These are phyloP conservation scores for Erodium maritimum DNA, from an alignment of 345 rosid genomes.

Conservation along the genomic window DNA sequence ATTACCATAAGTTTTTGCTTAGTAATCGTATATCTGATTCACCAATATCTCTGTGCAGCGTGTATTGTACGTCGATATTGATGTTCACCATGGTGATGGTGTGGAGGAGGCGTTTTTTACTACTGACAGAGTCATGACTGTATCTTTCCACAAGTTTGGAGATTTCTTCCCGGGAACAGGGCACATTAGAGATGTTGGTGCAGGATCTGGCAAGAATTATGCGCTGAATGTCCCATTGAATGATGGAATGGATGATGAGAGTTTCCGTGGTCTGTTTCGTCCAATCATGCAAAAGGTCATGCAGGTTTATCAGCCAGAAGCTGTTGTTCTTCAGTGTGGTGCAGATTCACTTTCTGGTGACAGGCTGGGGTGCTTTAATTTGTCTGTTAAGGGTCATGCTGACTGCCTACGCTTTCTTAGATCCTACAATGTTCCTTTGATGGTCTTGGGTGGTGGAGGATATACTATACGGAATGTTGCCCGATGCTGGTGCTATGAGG, in stretches of 20 bases:
- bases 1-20: neutral
- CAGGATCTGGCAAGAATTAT: conserved; percentile 58
- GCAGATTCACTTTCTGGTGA: conserved; percentile 98
- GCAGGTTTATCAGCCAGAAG: conserved; percentile 97
- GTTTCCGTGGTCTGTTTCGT: conserved; percentile 68
- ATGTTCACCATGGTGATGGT: conserved; percentile 98
- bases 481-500: conserved; percentile 99
- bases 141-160: conserved; percentile 93
- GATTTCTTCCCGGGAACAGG: conserved; percentile 98
- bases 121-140: conserved; percentile 99
- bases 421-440: conserved; percentile 82
- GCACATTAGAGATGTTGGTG: conserved; percentile 71
- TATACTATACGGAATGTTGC: conserved; percentile 96
- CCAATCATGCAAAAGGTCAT: conserved; percentile 83
- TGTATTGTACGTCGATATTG: conserved; percentile 84
- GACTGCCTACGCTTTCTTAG: conserved; percentile 87
- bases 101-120: conserved; percentile 98
- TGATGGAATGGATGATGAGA: conserved; percentile 82
- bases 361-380: conserved; percentile 87
- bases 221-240: conserved; percentile 91
- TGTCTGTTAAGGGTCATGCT: conserved; percentile 97
- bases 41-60: conserved; percentile 44
- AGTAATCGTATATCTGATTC: neutral
- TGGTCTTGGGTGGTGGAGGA: conserved; percentile 99
- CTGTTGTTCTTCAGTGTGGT: conserved; percentile 98